Percentiles rank a stretch among this genome's conserved stretches.
Evolutionary conservation across 1,139 yeast genomes (phyloP).

Genomic region (Candida dubliniensis): DNA sequence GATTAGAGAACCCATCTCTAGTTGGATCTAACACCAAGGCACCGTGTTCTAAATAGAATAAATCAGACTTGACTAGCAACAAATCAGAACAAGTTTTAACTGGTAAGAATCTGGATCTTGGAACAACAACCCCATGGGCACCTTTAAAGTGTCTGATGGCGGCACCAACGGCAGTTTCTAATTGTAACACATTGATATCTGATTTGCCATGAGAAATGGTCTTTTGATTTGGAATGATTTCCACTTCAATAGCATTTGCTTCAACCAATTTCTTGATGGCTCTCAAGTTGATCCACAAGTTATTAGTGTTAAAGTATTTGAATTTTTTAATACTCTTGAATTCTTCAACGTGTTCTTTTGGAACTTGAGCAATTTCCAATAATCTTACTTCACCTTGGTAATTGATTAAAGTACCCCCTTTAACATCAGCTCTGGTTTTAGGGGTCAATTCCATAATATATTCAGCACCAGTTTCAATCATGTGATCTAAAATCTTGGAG

Average conservation of each 20-base stretch:
- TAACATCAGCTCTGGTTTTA: constrained; percentile 98
- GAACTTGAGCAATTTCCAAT: constrained; percentile 97
- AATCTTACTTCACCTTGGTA: constrained; percentile 94
- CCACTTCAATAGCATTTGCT: constrained; percentile 78
- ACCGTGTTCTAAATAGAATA: constrained; percentile 90
- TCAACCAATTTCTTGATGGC: constrained; percentile 94
- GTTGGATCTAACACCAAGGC: constrained; percentile 79
- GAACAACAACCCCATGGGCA: constrained; percentile 98
- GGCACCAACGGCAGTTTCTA: constrained; percentile 99
- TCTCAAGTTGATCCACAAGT: constrained; percentile 93
- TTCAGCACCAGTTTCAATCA: constrained; percentile 89
- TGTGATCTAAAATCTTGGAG: constrained; percentile 84
- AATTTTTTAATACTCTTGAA: constrained; percentile 96
- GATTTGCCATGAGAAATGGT: constrained; percentile 73
- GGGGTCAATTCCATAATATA: constrained; percentile 98
- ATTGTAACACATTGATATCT: constrained; percentile 85
- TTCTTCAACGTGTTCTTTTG: constrained; percentile 97
- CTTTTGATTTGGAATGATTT: constrained; percentile 93
- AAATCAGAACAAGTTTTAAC: constrained; percentile 96
- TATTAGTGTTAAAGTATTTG: constrained; percentile 96
- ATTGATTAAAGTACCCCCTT: constrained; percentile 97
- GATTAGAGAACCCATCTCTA: constrained; percentile 86
- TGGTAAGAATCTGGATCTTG: constrained; percentile 96
- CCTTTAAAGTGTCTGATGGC: constrained; percentile 94
- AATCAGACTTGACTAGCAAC: constrained; percentile 92